Evolutionary conservation across 306 rosid genomes (phyloP).

Genomic region (Prunus dulcis): DNA sequence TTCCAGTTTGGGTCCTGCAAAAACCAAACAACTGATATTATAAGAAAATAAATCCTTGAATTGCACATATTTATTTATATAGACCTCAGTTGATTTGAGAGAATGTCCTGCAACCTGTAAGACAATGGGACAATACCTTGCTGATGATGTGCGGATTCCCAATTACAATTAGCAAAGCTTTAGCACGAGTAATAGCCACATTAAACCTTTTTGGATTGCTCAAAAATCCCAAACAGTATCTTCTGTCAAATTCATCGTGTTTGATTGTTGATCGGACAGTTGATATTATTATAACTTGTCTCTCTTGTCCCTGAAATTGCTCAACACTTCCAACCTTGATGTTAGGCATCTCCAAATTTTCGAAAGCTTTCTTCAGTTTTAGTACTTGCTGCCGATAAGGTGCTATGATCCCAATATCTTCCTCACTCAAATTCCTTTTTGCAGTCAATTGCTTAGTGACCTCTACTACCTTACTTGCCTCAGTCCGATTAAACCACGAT

Average conservation of each 20-base stretch:
- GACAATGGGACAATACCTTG: slow-evolving; percentile 52
- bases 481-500: slow-evolving; percentile 95
- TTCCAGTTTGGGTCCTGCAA: slow-evolving; percentile 78
- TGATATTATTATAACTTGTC: slow-evolving; percentile 74
- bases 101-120: neutral
- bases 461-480: slow-evolving; percentile 82
- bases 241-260: slow-evolving; percentile 81
- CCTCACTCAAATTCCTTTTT: slow-evolving; percentile 43
- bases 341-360: slow-evolving; percentile 48
- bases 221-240: slow-evolving; percentile 80
- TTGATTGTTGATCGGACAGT: slow-evolving; percentile 94
- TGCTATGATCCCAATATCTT: slow-evolving; percentile 83
- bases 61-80: neutral
- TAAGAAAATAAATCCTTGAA: neutral
- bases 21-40: slow-evolving; percentile 7
- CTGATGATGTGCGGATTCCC: slow-evolving; percentile 90
- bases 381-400: slow-evolving; percentile 92
- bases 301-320: slow-evolving; percentile 95
- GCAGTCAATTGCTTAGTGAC: slow-evolving; percentile 43
- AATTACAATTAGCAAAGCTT: slow-evolving; percentile 69
- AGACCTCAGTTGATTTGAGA: neutral
- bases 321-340: slow-evolving; percentile 92
- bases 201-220: slow-evolving; percentile 90
- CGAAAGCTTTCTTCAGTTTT: slow-evolving; percentile 68
- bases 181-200: slow-evolving; percentile 92